A percentile compares a stretch with the other conserved stretches of the same genome.
phyloP scores from a whole-genome alignment of 805 yeast genomes.

The Saccharomycopsis olivae region DNA sequence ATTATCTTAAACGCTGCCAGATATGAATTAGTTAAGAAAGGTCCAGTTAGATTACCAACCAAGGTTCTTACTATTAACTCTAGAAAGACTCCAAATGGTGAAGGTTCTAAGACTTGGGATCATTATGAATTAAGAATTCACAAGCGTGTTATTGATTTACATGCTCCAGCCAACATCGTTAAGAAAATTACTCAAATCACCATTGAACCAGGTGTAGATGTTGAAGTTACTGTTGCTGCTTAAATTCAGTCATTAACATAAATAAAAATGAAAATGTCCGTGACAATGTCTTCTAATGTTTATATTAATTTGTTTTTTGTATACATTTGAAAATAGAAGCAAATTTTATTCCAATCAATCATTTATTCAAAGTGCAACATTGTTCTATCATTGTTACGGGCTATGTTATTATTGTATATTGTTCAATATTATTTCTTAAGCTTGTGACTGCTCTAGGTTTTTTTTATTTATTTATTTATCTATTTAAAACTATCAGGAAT shows the following conservation, averaged over 20 bases:
- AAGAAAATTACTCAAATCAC: slow-evolving; percentile 96
- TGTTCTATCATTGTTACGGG: no score
- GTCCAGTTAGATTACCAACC: slow-evolving; percentile 99
- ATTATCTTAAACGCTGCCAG: slow-evolving; percentile 80
- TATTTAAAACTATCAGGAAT: no score
- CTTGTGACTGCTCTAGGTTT: no score
- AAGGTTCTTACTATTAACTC: slow-evolving; percentile 96
- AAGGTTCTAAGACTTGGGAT: slow-evolving; percentile 99
- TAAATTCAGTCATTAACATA: slow-evolving; percentile 38
- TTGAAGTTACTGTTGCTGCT: slow-evolving; percentile 85
- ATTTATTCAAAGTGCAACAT: no score
- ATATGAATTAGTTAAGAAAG: slow-evolving; percentile 83
- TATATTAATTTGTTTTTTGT: no score
- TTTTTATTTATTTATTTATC: no score
- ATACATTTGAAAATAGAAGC: no score
- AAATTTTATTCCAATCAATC: no score
- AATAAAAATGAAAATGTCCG: slow-evolving; percentile 1
- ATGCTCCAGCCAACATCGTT: slow-evolving; percentile 89
- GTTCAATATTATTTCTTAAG: no score
- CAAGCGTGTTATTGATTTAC: slow-evolving; percentile 98
- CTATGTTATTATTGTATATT: no score
- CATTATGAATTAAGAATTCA: slow-evolving; percentile 99
- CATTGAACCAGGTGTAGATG: slow-evolving; percentile 99
- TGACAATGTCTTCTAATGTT: no score
- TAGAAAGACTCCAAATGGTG: slow-evolving; percentile 99